phyloP scores from a whole-genome alignment of 805 yeast species.

The Barnettozyma populi region DNA sequence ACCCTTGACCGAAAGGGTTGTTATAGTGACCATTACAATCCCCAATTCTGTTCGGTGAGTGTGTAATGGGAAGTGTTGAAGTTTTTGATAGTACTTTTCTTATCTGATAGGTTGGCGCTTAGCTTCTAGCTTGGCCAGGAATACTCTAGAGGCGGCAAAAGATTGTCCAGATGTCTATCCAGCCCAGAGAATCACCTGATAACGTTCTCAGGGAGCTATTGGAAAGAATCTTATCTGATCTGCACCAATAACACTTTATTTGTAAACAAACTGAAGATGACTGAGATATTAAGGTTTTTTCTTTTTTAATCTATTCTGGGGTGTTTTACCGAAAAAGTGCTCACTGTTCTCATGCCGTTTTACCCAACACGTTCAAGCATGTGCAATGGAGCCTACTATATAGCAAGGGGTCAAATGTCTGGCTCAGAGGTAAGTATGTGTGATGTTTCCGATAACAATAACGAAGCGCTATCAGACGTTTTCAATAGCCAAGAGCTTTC shows the following conservation, averaged over 20 bases:
- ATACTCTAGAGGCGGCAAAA: background rate
- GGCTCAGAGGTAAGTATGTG: too few species aligned
- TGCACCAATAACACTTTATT: background rate
- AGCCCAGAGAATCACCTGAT: background rate
- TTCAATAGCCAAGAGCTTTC: too few species aligned
- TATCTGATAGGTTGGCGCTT: background rate
- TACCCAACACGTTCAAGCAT: too few species aligned
- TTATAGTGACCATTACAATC: slow-evolving; percentile 3
- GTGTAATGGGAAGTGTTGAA: background rate
- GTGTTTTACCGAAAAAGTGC: background rate
- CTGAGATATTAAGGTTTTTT: background rate
- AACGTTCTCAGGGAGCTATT: background rate
- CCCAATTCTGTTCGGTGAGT: background rate
- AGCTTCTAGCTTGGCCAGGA: background rate
- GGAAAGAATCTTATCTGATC: background rate
- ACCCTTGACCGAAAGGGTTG: slow-evolving; percentile 38
- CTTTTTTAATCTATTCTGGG: background rate
- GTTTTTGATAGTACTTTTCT: background rate
- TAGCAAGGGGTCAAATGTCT: too few species aligned
- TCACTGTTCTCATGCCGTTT: background rate
- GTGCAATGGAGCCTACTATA: too few species aligned
- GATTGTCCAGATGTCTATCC: background rate
- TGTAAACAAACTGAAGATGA: background rate
- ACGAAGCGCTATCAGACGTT: too few species aligned
- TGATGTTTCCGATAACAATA: too few species aligned